Evolutionary conservation across 148 eudicot species (phyloP).

Genomic region (Nepenthes mirabilis): DNA sequence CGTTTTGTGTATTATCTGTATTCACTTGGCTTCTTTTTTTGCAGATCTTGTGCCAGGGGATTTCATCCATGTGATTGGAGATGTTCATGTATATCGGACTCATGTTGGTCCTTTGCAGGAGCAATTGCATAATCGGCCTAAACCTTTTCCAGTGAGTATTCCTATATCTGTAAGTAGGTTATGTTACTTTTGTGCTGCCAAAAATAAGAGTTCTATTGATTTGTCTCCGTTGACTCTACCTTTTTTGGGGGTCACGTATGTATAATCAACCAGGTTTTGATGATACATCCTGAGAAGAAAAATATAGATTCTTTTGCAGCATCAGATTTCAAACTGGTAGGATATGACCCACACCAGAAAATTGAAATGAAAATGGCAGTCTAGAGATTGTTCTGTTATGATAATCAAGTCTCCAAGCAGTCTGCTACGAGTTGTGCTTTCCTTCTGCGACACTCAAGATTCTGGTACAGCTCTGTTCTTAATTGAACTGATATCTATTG

Average conservation of each 20-base stretch:
- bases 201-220: too few species aligned
- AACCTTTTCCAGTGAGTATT: background rate
- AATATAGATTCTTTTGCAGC: conserved; percentile 67
- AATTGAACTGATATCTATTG: too few species aligned
- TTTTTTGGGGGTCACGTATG: too few species aligned
- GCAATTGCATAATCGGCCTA: conserved; percentile 58
- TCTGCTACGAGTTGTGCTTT: too few species aligned
- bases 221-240: too few species aligned
- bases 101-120: conserved; percentile 71
- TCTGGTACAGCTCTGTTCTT: too few species aligned
- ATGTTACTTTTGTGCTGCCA: too few species aligned
- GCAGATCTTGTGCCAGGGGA: conserved; percentile 69
- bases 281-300: conserved; percentile 66
- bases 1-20: background rate
- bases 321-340: conserved; percentile 56
- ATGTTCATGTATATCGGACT: conserved; percentile 71
- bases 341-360: conserved; percentile 83
- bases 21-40: background rate
- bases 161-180: background rate
- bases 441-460: too few species aligned
- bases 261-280: conserved; percentile 27
- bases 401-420: too few species aligned
- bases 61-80: conserved; percentile 71
- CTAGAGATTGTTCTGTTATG: conserved; percentile 5
- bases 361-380: conserved; percentile 92